Conservation (phyloP, 2,329 filamentous ascomycete genomes). For the Epichloe hybrida region DNA sequence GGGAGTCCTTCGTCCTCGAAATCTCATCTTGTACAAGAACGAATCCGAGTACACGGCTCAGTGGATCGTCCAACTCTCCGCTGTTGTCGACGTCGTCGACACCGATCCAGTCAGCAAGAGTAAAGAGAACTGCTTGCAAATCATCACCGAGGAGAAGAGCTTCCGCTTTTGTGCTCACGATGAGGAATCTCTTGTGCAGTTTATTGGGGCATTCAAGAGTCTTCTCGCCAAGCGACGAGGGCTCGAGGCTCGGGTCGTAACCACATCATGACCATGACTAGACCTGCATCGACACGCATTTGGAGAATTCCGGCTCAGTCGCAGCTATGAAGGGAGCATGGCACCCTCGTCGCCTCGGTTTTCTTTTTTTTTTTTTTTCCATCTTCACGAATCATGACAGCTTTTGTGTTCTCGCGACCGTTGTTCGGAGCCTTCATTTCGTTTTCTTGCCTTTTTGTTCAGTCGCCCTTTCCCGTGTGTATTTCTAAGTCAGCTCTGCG, state of each 20-base stretch:
- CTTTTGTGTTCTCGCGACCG: not conserved
- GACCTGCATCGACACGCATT: not conserved
- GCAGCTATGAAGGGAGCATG: not conserved
- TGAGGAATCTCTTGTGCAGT: conserved; percentile 72
- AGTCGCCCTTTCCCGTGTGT: not conserved
- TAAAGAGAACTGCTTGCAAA: conserved; percentile 77
- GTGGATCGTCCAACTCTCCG: conserved; percentile 65
- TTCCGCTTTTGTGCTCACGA: conserved; percentile 64
- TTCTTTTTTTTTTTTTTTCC: not conserved
- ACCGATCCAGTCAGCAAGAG: conserved; percentile 76
- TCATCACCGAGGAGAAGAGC: conserved; percentile 85
- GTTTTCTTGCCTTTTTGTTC: not conserved
- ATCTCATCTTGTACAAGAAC: conserved; percentile 84
- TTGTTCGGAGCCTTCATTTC: not conserved
- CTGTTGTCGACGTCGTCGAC: conserved; percentile 81
- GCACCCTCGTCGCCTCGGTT: not conserved
- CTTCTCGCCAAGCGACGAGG: conserved; percentile 58
- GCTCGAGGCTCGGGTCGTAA: conserved; percentile 35
- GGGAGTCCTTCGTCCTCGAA: conserved; percentile 77
- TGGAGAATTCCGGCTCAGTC: not conserved
- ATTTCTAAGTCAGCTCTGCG: not conserved
- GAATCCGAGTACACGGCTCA: conserved; percentile 79
- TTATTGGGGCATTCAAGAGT: conserved; percentile 85
- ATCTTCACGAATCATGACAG: no score
- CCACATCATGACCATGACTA: conserved; percentile 10